phyloP scores from a whole-genome alignment of 2,329 filamentous ascomycete species.

The Cytospora leucostoma region DNA sequence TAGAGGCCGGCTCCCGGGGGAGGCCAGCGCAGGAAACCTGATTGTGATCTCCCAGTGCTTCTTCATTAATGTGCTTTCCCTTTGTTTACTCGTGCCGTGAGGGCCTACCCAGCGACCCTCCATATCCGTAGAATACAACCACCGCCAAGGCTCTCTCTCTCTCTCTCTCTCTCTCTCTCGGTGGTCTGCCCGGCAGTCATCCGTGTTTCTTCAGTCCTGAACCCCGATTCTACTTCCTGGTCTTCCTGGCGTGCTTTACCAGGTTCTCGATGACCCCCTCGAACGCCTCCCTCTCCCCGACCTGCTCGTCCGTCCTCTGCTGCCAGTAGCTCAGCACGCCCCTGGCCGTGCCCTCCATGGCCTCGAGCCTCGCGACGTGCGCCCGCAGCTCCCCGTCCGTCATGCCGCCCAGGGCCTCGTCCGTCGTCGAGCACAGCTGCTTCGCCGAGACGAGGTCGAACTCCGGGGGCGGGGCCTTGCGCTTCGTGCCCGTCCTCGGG shows the following conservation, averaged over 20 bases:
- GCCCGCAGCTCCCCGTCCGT: slow-evolving; percentile 72
- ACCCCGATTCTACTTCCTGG: slow-evolving; percentile 63
- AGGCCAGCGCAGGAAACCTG: background rate
- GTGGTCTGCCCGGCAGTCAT: background rate
- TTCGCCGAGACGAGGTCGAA: slow-evolving; percentile 78
- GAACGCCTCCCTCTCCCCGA: slow-evolving; percentile 90
- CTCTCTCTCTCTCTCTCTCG: background rate
- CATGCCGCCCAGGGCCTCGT: slow-evolving; percentile 78
- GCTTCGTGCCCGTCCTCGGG: slow-evolving; percentile 37
- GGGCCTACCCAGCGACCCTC: background rate
- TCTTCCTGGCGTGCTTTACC: slow-evolving; percentile 85
- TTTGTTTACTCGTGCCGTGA: background rate
- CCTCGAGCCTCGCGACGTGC: slow-evolving; percentile 71
- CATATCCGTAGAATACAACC: background rate
- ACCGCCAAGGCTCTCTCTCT: background rate
- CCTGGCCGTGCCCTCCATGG: slow-evolving; percentile 69
- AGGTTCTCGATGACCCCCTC: slow-evolving; percentile 97
- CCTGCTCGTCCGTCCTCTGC: slow-evolving; percentile 78
- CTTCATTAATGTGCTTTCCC: background rate
- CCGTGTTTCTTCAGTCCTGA: background rate
- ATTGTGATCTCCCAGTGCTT: background rate
- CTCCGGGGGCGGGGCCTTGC: slow-evolving; percentile 66
- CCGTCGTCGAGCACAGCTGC: slow-evolving; percentile 79
- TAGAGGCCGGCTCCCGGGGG: background rate
- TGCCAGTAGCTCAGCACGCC: slow-evolving; percentile 87